phyloP scores from a whole-genome alignment of 257 asterid genomes.

The Nicotiana knightiana region DNA sequence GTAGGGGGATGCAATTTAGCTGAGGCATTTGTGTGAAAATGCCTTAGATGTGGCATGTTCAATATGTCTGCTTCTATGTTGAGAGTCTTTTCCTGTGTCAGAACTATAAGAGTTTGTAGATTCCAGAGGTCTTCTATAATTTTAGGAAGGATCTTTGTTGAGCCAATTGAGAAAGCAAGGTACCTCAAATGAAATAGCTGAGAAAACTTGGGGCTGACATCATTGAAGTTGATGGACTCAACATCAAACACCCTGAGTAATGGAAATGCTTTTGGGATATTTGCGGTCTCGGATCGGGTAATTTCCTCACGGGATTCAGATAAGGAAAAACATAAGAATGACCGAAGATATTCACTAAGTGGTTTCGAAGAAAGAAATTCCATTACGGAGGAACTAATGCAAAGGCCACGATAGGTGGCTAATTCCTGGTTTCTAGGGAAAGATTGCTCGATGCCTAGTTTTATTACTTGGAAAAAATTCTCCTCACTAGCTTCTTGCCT shows the following conservation, averaged over 20 bases:
- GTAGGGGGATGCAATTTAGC: not conserved
- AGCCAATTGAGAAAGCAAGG: not conserved
- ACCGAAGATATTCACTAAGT: not conserved
- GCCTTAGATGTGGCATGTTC: conserved; percentile 8
- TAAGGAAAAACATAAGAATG: not conserved
- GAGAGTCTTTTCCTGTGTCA: not conserved
- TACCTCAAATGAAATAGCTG: too few species aligned
- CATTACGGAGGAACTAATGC: not conserved
- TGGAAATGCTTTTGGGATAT: not conserved
- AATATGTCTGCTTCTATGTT: not conserved
- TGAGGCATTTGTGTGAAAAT: not conserved
- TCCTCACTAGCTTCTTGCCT: not conserved
- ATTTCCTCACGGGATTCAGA: too few species aligned
- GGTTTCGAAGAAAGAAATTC: not conserved
- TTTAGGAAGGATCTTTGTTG: not conserved
- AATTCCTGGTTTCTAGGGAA: too few species aligned
- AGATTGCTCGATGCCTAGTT: not conserved
- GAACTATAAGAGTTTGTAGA: not conserved
- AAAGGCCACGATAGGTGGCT: not conserved
- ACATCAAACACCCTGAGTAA: not conserved
- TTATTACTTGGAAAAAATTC: not conserved
- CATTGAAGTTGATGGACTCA: not conserved
- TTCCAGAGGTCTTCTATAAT: not conserved
- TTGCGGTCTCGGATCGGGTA: not conserved
- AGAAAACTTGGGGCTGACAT: not conserved